Evolutionary conservation across 495 filamentous ascomycete genomes (phyloP).

Genomic region (Penicillium herquei): DNA sequence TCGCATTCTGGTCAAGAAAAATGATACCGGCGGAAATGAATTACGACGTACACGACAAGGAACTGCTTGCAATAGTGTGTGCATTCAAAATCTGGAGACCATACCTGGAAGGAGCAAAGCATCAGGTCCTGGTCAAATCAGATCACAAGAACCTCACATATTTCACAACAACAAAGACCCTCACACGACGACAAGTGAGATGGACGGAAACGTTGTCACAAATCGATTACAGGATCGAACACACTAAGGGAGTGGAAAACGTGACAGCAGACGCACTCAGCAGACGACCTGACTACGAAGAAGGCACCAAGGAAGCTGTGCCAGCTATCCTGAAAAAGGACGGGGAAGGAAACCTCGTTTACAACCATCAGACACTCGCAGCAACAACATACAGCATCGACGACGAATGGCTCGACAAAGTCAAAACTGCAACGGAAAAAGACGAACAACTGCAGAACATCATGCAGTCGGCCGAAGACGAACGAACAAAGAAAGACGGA

Average conservation of each 20-base stretch:
- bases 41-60: conserved; percentile 33
- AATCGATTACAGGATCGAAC: conserved; percentile 15
- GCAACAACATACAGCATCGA: conserved; percentile 3
- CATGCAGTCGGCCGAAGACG: neutral
- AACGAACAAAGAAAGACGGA: neutral
- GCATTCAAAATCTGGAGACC: conserved; percentile 27
- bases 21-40: conserved; percentile 26
- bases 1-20: conserved; percentile 28
- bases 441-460: neutral
- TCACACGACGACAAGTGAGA: conserved; percentile 14
- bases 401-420: neutral
- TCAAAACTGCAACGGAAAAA: neutral
- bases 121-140: conserved; percentile 13
- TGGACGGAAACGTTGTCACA: conserved; percentile 8
- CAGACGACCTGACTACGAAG: conserved; percentile 12
- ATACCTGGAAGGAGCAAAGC: conserved; percentile 15
- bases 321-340: conserved; percentile 9
- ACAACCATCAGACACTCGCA: conserved; percentile 4
- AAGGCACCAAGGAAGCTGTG: conserved; percentile 7
- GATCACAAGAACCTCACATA: conserved; percentile 21
- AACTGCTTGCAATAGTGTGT: conserved; percentile 25
- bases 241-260: conserved; percentile 16
- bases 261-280: conserved; percentile 10
- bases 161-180: conserved; percentile 18
- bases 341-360: conserved; percentile 4